Percentiles rank a stretch among this genome's conserved stretches.
Conservation (phyloP, 2,329 filamentous ascomycete genomes). For the Ustilaginoidea virens region DNA sequence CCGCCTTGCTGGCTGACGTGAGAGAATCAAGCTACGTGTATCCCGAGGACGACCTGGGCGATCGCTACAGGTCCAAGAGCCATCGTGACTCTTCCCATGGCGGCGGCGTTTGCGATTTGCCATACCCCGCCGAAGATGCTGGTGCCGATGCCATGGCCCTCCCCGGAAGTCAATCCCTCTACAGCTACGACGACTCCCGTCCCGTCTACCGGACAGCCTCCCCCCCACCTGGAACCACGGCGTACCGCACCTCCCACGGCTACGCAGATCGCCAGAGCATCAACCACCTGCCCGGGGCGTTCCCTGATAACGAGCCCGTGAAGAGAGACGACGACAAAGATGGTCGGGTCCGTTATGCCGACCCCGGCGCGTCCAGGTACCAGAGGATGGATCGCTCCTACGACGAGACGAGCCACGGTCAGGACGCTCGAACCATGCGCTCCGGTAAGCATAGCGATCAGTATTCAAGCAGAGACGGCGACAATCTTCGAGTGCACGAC, state of each 20-base stretch:
- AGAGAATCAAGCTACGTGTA: conserved; percentile 27
- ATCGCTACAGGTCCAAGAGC: conserved; percentile 15
- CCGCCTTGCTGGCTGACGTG: conserved; percentile 21
- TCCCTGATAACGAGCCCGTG: conserved; percentile 15
- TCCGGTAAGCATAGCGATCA: too few species aligned
- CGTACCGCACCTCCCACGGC: conserved; percentile 17
- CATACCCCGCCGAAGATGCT: conserved; percentile 24
- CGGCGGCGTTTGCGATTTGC: conserved; percentile 14
- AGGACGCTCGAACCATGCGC: too few species aligned
- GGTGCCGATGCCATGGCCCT: conserved; percentile 22
- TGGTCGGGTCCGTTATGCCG: conserved; percentile 11
- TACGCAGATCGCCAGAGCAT: conserved; percentile 16
- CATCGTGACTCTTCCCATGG: conserved; percentile 17
- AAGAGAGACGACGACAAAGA: conserved; percentile 8
- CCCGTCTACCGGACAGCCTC: conserved; percentile 19
- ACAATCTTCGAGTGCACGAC: conserved; percentile 8
- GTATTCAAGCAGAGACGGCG: conserved; percentile 5
- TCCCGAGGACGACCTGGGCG: conserved; percentile 26
- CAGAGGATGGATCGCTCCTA: conserved; percentile 3
- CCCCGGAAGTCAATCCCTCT: conserved; percentile 19
- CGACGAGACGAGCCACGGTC: not conserved
- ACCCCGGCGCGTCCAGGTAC: conserved; percentile 10
- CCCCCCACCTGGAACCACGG: conserved; percentile 18
- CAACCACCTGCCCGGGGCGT: conserved; percentile 16
- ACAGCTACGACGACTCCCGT: conserved; percentile 23